Evolutionary conservation across 2,329 filamentous ascomycete species (phyloP).

Genomic region (Ceratocystis cacaofunesta): DNA sequence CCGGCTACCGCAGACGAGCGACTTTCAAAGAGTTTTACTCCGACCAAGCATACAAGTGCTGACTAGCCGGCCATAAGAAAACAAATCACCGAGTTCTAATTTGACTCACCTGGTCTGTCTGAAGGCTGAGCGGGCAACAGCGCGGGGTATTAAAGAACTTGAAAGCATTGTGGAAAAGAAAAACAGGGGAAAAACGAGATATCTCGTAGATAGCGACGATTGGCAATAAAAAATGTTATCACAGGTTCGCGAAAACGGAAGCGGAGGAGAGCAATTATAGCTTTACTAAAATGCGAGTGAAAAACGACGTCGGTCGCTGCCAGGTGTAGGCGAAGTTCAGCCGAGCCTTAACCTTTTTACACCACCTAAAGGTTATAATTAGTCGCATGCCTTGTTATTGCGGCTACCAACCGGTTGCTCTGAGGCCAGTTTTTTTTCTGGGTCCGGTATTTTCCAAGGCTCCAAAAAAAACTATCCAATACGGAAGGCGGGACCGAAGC

Average conservation of each 20-base stretch:
- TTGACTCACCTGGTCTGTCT: constrained; percentile 31
- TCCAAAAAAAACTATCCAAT: constrained; percentile 5
- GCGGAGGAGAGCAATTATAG: constrained; percentile 6
- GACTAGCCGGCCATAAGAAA: not conserved
- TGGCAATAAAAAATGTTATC: constrained; percentile 5
- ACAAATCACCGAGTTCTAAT: not conserved
- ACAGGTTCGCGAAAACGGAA: constrained; percentile 5
- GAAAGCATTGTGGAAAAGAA: constrained; percentile 38
- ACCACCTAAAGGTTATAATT: not conserved
- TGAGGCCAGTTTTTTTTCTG: constrained; percentile 11
- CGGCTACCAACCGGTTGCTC: not conserved
- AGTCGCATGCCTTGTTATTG: not conserved
- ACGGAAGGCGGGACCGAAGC: constrained; percentile 15
- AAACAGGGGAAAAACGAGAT: constrained; percentile 8
- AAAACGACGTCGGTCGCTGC: constrained; percentile 14
- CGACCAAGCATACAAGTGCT: not conserved
- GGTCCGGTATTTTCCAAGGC: constrained; percentile 13
- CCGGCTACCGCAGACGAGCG: not conserved
- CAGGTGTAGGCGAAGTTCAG: constrained; percentile 15
- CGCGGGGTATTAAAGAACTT: constrained; percentile 45
- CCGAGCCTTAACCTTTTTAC: constrained; percentile 6
- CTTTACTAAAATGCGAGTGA: constrained; percentile 7
- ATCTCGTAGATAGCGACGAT: constrained; percentile 12
- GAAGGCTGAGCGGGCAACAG: constrained; percentile 42
- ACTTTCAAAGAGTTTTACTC: not conserved